phyloP scores from a whole-genome alignment of 164 flowering plant genomes.

The Piper longum region DNA sequence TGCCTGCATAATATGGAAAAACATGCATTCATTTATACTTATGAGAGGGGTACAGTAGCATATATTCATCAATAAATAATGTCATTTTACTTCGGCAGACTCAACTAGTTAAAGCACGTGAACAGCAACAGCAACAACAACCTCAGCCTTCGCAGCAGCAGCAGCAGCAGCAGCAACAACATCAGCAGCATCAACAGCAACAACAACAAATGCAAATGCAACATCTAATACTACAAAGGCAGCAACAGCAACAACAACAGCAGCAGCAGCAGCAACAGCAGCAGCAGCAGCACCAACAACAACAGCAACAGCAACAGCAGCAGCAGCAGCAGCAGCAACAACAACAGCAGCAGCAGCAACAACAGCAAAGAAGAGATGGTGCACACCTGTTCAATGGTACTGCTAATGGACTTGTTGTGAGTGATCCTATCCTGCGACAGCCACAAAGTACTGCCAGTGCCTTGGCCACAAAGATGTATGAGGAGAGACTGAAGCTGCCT shows the following conservation, averaged over 20 bases:
- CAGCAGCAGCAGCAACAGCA: slow-evolving; percentile 40
- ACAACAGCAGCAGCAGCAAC: slow-evolving; percentile 53
- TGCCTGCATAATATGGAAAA: too few species aligned
- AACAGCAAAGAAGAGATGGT: slow-evolving; percentile 57
- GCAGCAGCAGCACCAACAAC: slow-evolving; percentile 58
- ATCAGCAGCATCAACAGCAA: slow-evolving; percentile 60
- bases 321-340: slow-evolving; percentile 43
- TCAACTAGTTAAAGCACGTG: slow-evolving; percentile 41
- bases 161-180: slow-evolving; percentile 47
- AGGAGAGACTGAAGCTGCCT: slow-evolving; percentile 69
- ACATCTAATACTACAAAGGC: too few species aligned
- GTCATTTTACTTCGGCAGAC: slow-evolving; percentile 20
- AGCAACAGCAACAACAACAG: slow-evolving; percentile 38
- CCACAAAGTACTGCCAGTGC: slow-evolving; percentile 61
- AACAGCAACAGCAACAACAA: slow-evolving; percentile 38
- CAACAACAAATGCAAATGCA: slow-evolving; percentile 42
- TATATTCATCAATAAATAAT: too few species aligned
- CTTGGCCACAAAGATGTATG: slow-evolving; percentile 93
- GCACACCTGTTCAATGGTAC: slow-evolving; percentile 70
- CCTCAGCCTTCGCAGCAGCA: slow-evolving; percentile 40
- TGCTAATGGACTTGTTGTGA: slow-evolving; percentile 60
- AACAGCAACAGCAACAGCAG: slow-evolving; percentile 61
- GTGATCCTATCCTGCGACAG: slow-evolving; percentile 59
- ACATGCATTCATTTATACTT: too few species aligned
- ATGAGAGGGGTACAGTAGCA: too few species aligned